Base-by-base conservation (phyloP, 2,329 filamentous ascomycete genomes). In the Ophidiomyces ophidiicola region DNA sequence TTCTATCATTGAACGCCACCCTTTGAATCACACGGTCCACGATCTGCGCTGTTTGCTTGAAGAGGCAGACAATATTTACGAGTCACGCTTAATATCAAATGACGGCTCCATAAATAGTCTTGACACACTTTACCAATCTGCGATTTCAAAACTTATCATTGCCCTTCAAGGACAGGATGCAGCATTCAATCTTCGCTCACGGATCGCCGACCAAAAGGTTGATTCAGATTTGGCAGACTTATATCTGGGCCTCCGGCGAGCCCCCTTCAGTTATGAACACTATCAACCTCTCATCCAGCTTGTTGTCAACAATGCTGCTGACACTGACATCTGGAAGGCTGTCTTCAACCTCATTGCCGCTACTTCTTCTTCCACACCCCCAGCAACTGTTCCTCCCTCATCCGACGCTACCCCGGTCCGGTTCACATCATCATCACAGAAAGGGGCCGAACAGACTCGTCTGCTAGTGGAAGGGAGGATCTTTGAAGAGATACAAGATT, bases 401-500 rank as follows among this genome's bases (percentile, higher is more conserved):
- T 43, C 34, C 15, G 19, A 40, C n/a, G 32, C 30, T 21, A 45
- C 45, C 4, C 45, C 44, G 11, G 25, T 44, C 11, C 44, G 11
- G 17, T 36, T 20, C 36, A 34, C 41, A 1, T 48, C 41, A 4
- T 32, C 42, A 15, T 45, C 41, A 11, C 38, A 41, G 31, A 33
- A 45, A 46, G 47, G 43, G n/a, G 3, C 12, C 24, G 46, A 50
- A 37, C 44, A 53, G 41, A 49, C 43, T 11, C 41, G 31, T 10
- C 20, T 24, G 34, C 19, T 49, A 14, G 28, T 50, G 7, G 40
- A 50, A 33, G 36, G 3, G 36, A 41, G 36, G 36, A 26, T 50
- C 18, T 47, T 50, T 36, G 35, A 47, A 12, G 47, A 52, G 39
- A 44, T 48, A 7, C 8, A 11, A 3, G 15, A n/a, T 2, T 47